Evolutionary conservation across 768 basidiomycete genomes (phyloP), one percentile per base, ranked within the genome.

Genomic region (Trametes villosa): DNA sequence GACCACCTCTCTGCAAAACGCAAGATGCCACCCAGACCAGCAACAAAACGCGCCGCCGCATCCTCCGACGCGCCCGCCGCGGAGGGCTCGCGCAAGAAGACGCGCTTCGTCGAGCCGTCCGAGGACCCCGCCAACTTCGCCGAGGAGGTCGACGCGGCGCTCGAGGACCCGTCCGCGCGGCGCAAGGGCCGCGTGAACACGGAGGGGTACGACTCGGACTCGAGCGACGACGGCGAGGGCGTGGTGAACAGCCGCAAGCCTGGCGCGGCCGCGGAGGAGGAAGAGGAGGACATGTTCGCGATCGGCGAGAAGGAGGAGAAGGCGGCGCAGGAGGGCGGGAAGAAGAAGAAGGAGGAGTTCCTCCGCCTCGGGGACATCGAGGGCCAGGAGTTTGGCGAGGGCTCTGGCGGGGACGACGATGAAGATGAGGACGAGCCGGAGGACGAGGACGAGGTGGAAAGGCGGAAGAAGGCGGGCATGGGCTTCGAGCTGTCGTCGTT

Each of bases 311-410:
- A 82, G 66, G 76, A 71, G 60, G 70, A 67, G 52, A 72, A 68
- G 36, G 74, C 75, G 42, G 69, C 77, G 20, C 77, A 79, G 12
- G 78, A 75, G 48, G 65, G 77, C 33, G 78, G 80, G 11, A 77
- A 77, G 75, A 86, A 75, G 70, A 81, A 86, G 74, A 83, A 85
- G 69, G 83, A 86, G 63, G 85, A 86, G 69, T 97, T 83, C 72
- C 77, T 99, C 74, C 83, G 92, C 49, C 78, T 98, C 18, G 93
- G 93, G 8, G 96, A 99, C 71, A 96, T 98, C 68, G 96, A 98
- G 73, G 97, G 97, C 0, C 97, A 99, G 72, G 96, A 95, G 71
- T 98, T 99, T 67, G 83, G 78, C 26, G 78, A 77, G 38, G 72
- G 63, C 13, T 76, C 77, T 0, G 85, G 76, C 0, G 77, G 71